Conservation (phyloP, 2,329 filamentous ascomycete genomes). For the Curvularia sp. region DNA sequence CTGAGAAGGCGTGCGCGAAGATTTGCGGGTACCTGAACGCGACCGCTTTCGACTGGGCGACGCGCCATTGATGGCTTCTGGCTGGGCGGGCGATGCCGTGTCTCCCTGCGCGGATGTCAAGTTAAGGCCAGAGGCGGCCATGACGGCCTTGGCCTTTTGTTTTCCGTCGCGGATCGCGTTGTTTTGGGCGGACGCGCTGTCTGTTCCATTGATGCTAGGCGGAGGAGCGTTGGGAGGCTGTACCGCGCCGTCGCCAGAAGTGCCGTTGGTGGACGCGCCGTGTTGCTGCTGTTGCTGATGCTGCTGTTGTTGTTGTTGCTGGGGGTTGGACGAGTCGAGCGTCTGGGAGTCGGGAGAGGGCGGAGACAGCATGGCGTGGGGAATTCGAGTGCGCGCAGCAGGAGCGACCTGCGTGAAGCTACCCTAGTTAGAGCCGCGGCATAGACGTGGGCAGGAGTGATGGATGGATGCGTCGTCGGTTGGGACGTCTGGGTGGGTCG, state of each 20-base stretch:
- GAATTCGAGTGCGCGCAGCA: slow-evolving; percentile 36
- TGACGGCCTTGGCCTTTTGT: slow-evolving; percentile 65
- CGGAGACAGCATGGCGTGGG: slow-evolving; percentile 49
- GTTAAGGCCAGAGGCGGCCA: slow-evolving; percentile 60
- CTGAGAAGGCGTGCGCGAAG: slow-evolving; percentile 49
- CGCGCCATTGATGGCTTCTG: slow-evolving; percentile 57
- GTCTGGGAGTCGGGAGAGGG: slow-evolving; percentile 35
- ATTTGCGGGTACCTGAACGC: slow-evolving; percentile 64
- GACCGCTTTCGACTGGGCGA: slow-evolving; percentile 65
- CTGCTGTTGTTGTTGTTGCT: slow-evolving; percentile 25
- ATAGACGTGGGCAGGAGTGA: slow-evolving; percentile 29
- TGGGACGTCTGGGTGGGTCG: slow-evolving; percentile 22
- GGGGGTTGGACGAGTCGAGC: slow-evolving; percentile 30
- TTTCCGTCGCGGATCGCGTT: slow-evolving; percentile 65
- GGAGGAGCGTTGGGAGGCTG: slow-evolving; percentile 42
- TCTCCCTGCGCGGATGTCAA: slow-evolving; percentile 40
- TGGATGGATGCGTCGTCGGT: slow-evolving; percentile 24
- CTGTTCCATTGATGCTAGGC: slow-evolving; percentile 34
- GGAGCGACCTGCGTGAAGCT: slow-evolving; percentile 40
- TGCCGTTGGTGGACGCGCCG: slow-evolving; percentile 46
- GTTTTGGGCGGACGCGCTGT: slow-evolving; percentile 41
- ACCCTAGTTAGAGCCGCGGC: slow-evolving; percentile 41
- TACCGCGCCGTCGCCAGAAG: slow-evolving; percentile 43
- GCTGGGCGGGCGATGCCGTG: slow-evolving; percentile 42
- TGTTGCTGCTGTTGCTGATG: slow-evolving; percentile 31